Conservation (phyloP, 2,329 filamentous ascomycete genomes). For the Aspergillus texensis region DNA sequence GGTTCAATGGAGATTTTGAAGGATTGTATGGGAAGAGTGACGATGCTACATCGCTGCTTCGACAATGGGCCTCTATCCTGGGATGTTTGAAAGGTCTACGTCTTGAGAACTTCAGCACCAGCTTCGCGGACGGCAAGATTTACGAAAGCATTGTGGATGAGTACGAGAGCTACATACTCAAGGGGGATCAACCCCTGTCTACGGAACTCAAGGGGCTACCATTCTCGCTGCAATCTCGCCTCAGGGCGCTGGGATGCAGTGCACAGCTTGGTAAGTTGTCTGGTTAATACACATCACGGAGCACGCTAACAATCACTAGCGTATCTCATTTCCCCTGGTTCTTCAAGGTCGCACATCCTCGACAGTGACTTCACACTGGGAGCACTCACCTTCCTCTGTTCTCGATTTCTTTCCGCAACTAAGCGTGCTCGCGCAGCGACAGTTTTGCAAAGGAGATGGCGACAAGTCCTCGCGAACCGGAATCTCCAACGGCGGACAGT, state of each 20-base stretch:
- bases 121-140: constrained; percentile 58
- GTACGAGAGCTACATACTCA: constrained; percentile 52
- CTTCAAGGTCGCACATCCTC: constrained; percentile 47
- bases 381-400: constrained; percentile 62
- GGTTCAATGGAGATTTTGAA: constrained; percentile 24
- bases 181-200: background rate
- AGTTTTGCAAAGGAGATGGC: constrained; percentile 57
- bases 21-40: constrained; percentile 29
- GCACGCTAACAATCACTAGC: constrained; percentile 8
- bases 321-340: constrained; percentile 40
- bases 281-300: background rate
- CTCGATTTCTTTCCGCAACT: constrained; percentile 57
- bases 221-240: constrained; percentile 34
- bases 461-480: constrained; percentile 31
- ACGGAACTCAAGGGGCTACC: background rate
- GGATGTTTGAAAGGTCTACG: constrained; percentile 49
- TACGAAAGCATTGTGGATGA: constrained; percentile 60
- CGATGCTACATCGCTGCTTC: constrained; percentile 50
- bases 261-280: constrained; percentile 44
- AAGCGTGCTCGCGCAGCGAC: constrained; percentile 54
- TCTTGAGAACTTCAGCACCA: constrained; percentile 60
- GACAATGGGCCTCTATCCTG: constrained; percentile 58
- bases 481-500: constrained; percentile 23
- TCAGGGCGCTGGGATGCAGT: constrained; percentile 45
- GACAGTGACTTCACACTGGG: constrained; percentile 58